These are phyloP conservation scores for Calocybe gangraenosa DNA, from an alignment of 768 basidiomycete genomes.

Conservation along the genomic window DNA sequence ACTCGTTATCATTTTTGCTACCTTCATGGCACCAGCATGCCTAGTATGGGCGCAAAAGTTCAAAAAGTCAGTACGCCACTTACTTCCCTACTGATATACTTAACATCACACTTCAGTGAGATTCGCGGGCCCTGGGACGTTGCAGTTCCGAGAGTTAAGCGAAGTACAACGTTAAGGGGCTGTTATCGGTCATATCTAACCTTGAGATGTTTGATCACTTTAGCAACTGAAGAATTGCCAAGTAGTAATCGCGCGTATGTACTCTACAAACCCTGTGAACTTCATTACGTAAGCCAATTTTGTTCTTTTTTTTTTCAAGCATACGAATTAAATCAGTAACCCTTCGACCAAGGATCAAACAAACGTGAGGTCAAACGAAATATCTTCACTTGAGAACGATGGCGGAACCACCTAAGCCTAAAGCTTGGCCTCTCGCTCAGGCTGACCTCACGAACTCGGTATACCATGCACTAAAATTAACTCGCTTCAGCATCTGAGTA, in stretches of 20 bases:
- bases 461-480: constrained; percentile 20
- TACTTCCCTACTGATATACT: constrained; percentile 6
- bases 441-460: constrained; percentile 89
- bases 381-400: constrained; percentile 33
- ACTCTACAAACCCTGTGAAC: no score
- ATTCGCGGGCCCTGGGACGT: constrained; percentile 91
- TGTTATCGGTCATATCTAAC: neutral
- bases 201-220: no score
- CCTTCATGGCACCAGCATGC: constrained; percentile 69
- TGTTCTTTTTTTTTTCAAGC: constrained; percentile 5
- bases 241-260: no score
- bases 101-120: constrained; percentile 47
- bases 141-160: constrained; percentile 60
- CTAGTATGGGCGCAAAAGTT: constrained; percentile 83
- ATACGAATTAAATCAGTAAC: constrained; percentile 17
- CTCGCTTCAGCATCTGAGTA: constrained; percentile 2
- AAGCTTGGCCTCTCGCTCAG: constrained; percentile 88
- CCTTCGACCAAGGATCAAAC: constrained; percentile 81
- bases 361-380: constrained; percentile 68
- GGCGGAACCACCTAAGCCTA: constrained; percentile 66
- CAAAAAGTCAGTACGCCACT: constrained; percentile 64
- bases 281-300: neutral
- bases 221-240: no score
- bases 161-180: no score
- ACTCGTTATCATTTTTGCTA: constrained; percentile 49